Percentiles rank a stretch among this genome's conserved stretches.
Evolutionary conservation across 2,329 filamentous ascomycete species (phyloP).

Genomic region (Simplicillium aogashimaense): DNA sequence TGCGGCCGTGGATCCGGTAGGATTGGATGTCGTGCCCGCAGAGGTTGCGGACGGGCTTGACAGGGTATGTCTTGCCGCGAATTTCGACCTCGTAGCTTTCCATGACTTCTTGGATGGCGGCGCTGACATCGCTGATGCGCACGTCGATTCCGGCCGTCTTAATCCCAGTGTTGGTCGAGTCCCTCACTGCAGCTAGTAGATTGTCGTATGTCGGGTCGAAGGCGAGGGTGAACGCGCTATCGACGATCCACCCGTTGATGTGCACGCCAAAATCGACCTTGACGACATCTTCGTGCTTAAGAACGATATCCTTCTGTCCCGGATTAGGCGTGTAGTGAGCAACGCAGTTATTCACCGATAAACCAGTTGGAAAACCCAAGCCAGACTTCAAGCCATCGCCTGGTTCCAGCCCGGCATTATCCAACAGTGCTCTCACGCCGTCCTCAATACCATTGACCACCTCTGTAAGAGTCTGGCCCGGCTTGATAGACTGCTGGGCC

Average conservation of each 20-base stretch:
- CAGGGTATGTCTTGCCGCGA: slow-evolving; percentile 62
- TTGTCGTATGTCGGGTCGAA: slow-evolving; percentile 66
- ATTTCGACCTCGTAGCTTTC: slow-evolving; percentile 83
- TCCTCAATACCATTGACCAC: slow-evolving; percentile 78
- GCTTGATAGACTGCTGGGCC: slow-evolving; percentile 68
- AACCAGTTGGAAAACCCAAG: slow-evolving; percentile 73
- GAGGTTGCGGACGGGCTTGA: slow-evolving; percentile 74
- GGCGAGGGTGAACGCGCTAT: slow-evolving; percentile 66
- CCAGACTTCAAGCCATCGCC: slow-evolving; percentile 66
- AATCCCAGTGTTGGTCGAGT: slow-evolving; percentile 74
- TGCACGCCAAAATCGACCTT: slow-evolving; percentile 73
- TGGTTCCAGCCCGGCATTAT: slow-evolving; percentile 62
- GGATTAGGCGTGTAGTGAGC: slow-evolving; percentile 79
- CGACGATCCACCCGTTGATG: slow-evolving; percentile 65
- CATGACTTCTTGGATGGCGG: slow-evolving; percentile 77
- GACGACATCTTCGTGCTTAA: slow-evolving; percentile 62
- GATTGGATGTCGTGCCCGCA: slow-evolving; percentile 79
- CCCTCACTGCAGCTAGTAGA: slow-evolving; percentile 59
- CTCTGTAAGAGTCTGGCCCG: slow-evolving; percentile 63
- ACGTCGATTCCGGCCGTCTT: slow-evolving; percentile 75
- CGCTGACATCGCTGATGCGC: slow-evolving; percentile 72
- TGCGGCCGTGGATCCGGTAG: slow-evolving; percentile 79
- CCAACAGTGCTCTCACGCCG: slow-evolving; percentile 62
- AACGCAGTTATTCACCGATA: slow-evolving; percentile 70
- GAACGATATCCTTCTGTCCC: slow-evolving; percentile 58